phyloP scores from a whole-genome alignment of 163 green algal species.

The Chlorella variabilis region DNA sequence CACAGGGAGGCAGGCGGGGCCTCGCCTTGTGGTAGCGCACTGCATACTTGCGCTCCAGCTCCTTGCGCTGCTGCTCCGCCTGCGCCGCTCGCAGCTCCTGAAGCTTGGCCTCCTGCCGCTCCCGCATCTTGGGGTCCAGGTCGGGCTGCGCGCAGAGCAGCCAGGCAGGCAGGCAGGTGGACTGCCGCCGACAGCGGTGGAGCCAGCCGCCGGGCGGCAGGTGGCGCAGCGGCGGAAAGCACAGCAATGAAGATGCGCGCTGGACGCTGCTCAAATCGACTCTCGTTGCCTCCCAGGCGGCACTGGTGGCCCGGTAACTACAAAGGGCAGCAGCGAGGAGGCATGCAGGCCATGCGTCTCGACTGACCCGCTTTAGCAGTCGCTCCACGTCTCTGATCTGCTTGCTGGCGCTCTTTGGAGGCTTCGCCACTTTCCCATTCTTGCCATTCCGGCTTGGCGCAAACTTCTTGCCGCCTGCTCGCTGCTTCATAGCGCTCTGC shows the following conservation, averaged over 20 bases:
- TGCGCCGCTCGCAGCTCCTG: slow-evolving; percentile 53
- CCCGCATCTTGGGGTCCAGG: slow-evolving; percentile 57
- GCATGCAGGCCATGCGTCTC: not conserved
- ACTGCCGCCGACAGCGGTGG: not conserved
- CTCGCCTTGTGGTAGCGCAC: slow-evolving; percentile 79
- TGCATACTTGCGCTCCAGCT: slow-evolving; percentile 67
- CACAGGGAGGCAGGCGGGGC: not conserved
- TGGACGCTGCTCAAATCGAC: no score
- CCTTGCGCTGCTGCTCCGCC: slow-evolving; percentile 46
- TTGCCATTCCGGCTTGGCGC: not conserved
- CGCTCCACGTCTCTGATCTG: slow-evolving; percentile 68
- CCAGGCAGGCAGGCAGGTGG: not conserved
- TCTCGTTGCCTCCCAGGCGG: no score
- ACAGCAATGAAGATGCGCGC: no score
- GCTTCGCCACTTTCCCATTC: not conserved
- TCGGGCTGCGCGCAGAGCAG: slow-evolving; percentile 56
- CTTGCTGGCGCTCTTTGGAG: slow-evolving; percentile 56
- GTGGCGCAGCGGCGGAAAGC: no score
- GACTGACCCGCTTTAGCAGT: slow-evolving; percentile 65
- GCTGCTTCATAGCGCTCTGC: no score
- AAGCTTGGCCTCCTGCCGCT: slow-evolving; percentile 65
- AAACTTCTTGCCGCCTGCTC: not conserved
- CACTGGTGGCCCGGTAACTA: no score
- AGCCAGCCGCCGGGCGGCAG: not conserved
- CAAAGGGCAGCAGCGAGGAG: not conserved